A percentile compares a stretch with the other conserved stretches of the same genome.
Evolutionary conservation across 352 stramenopile genomes (phyloP).

Genomic region (Aphanomyces stellatus): DNA sequence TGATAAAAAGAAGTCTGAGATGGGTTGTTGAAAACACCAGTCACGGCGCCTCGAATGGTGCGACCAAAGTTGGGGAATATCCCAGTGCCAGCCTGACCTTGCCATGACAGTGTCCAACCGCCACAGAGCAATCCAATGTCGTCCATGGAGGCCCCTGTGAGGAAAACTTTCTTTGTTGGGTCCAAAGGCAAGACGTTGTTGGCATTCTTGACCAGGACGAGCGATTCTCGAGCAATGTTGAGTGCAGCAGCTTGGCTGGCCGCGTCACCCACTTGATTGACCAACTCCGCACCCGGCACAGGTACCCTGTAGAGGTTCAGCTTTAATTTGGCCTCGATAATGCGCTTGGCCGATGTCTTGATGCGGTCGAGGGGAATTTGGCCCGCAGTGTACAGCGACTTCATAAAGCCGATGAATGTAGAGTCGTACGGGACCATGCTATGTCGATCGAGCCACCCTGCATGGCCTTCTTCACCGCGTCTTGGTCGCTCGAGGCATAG

Average conservation of each 20-base stretch:
- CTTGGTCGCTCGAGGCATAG: slow-evolving; percentile 34
- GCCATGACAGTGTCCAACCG: slow-evolving; percentile 81
- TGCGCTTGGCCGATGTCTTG: slow-evolving; percentile 40
- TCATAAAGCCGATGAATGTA: slow-evolving; percentile 46
- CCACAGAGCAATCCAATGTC: slow-evolving; percentile 64
- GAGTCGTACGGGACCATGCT: slow-evolving; percentile 79
- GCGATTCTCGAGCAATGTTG: slow-evolving; percentile 63
- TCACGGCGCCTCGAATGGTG: slow-evolving; percentile 43
- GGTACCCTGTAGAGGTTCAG: slow-evolving; percentile 59
- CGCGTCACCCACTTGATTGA: slow-evolving; percentile 37
- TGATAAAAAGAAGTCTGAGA: slow-evolving; percentile 18
- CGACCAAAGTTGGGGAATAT: slow-evolving; percentile 57
- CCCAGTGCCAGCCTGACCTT: slow-evolving; percentile 57
- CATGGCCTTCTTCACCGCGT: slow-evolving; percentile 62
- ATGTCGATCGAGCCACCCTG: slow-evolving; percentile 86
- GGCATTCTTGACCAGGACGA: slow-evolving; percentile 78
- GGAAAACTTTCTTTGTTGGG: slow-evolving; percentile 29
- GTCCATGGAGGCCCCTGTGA: slow-evolving; percentile 50
- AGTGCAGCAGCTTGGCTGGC: slow-evolving; percentile 46
- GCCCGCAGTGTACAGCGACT: slow-evolving; percentile 26
- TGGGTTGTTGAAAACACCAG: slow-evolving; percentile 20
- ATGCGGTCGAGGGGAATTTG: slow-evolving; percentile 27
- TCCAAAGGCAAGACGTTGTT: slow-evolving; percentile 32
- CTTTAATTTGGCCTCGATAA: slow-evolving; percentile 62
- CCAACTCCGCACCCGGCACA: slow-evolving; percentile 35